Percentiles rank a stretch among this genome's conserved stretches.
Evolutionary conservation across 202 grass and related monocot genomes (phyloP).

Genomic region (Brachypodium distachyon): DNA sequence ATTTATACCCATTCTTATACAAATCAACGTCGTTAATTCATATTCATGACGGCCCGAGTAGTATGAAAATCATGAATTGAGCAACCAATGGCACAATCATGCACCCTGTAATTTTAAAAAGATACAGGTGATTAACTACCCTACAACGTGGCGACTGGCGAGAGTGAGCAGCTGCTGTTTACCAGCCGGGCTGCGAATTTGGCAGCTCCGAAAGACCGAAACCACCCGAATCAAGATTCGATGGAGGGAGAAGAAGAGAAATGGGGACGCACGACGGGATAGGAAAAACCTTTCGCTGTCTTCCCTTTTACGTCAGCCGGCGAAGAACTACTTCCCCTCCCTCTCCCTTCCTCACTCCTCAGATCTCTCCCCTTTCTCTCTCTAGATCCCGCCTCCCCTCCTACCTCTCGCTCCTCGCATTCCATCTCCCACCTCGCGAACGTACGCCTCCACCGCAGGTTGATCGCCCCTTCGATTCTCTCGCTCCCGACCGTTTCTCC

Average conservation of each 20-base stretch:
- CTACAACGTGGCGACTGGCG: too few species aligned
- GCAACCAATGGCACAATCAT: too few species aligned
- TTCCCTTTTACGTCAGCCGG: slow-evolving; percentile 52
- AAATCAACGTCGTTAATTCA: too few species aligned
- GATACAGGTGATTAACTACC: too few species aligned
- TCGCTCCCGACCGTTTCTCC: too few species aligned
- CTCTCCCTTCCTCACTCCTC: slow-evolving; percentile 6
- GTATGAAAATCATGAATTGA: too few species aligned
- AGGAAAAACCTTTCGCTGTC: slow-evolving; percentile 18
- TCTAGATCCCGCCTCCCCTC: not conserved
- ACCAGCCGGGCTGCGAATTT: not conserved
- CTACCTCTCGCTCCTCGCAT: slow-evolving; percentile 12
- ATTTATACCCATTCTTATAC: too few species aligned
- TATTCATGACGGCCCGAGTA: too few species aligned
- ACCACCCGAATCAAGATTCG: not conserved
- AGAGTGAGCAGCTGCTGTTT: not conserved
- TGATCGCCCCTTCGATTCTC: too few species aligned
- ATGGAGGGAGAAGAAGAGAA: not conserved
- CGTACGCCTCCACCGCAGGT: too few species aligned
- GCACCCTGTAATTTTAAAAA: too few species aligned
- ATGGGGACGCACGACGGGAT: slow-evolving; percentile 23
- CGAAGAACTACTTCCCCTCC: slow-evolving; percentile 24
- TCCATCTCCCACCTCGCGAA: slow-evolving; percentile 7
- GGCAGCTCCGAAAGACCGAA: not conserved
- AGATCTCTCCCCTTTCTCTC: slow-evolving; percentile 25